Conservation (phyloP, 2,329 filamentous ascomycete genomes). For the Diaporthe longicolla region DNA sequence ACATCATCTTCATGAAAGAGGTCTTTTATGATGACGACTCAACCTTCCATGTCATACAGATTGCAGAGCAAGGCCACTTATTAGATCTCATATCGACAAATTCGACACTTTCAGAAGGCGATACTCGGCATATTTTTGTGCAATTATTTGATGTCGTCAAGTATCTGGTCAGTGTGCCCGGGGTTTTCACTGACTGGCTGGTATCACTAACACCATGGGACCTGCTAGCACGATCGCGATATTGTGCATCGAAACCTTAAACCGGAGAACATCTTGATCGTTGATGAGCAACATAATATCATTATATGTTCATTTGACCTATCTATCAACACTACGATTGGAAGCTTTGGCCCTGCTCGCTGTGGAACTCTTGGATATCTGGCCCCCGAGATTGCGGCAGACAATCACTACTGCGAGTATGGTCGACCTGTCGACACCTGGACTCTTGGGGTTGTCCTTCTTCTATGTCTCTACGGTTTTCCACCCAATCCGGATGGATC, state of each 20-base stretch:
- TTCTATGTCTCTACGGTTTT: conserved; percentile 96
- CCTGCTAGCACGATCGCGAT: background rate
- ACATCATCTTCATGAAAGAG: conserved; percentile 92
- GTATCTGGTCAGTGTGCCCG: background rate
- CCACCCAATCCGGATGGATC: conserved; percentile 97
- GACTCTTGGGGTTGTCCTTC: conserved; percentile 95
- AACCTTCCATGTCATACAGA: conserved; percentile 74
- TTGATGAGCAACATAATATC: conserved; percentile 85
- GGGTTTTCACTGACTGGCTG: too few species aligned
- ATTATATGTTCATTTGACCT: conserved; percentile 97
- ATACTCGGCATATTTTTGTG: background rate
- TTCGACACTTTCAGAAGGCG: background rate
- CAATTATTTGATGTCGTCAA: background rate
- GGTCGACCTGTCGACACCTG: conserved; percentile 95
- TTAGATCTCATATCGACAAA: background rate
- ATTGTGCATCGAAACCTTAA: conserved; percentile 83
- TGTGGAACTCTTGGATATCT: conserved; percentile 97
- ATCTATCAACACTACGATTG: conserved; percentile 97
- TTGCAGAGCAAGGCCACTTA: background rate
- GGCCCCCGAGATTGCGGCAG: conserved; percentile 92
- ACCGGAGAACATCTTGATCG: conserved; percentile 92
- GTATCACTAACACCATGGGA: too few species aligned
- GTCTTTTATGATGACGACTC: conserved; percentile 92
- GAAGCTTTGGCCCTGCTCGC: conserved; percentile 95
- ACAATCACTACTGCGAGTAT: conserved; percentile 86